Percentiles rank a stretch among this genome's conserved stretches.
These are phyloP conservation scores for Leccinum boreale DNA, from an alignment of 768 basidiomycete species.

Conservation along the genomic window DNA sequence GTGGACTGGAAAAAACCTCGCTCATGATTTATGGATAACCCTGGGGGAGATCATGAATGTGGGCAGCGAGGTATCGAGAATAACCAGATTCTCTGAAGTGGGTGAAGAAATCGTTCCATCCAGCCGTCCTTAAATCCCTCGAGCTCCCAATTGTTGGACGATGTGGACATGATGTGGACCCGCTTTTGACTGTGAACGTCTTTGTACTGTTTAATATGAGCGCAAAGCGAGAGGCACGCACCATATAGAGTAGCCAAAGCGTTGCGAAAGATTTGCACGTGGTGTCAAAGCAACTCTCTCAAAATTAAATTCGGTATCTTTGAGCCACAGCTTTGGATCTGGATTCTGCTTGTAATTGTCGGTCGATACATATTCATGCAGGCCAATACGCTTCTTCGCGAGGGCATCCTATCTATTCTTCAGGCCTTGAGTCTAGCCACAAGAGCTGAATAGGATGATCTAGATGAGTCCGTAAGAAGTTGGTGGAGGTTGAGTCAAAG, in stretches of 20 bases:
- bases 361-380: neutral
- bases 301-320: neutral
- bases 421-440: no score
- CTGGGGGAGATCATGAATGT: neutral
- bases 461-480: no score
- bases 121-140: constrained; percentile 12
- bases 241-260: neutral
- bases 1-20: neutral
- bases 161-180: constrained; percentile 2
- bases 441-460: neutral
- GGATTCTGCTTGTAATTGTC: no score
- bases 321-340: neutral
- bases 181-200: neutral
- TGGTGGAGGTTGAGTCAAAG: neutral
- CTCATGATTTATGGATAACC: constrained; percentile 2
- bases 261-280: neutral
- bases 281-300: constrained; percentile 1
- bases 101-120: neutral
- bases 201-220: neutral
- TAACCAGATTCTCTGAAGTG: constrained; percentile 11
- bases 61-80: neutral
- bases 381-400: neutral
- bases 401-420: neutral
- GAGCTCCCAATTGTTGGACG: neutral
- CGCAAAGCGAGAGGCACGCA: constrained; percentile 6